Percentiles rank a stretch among this genome's conserved stretches.
These are phyloP conservation scores for Erodium chrysanthum DNA, from an alignment of 441 rosid species.

Conservation along the genomic window DNA sequence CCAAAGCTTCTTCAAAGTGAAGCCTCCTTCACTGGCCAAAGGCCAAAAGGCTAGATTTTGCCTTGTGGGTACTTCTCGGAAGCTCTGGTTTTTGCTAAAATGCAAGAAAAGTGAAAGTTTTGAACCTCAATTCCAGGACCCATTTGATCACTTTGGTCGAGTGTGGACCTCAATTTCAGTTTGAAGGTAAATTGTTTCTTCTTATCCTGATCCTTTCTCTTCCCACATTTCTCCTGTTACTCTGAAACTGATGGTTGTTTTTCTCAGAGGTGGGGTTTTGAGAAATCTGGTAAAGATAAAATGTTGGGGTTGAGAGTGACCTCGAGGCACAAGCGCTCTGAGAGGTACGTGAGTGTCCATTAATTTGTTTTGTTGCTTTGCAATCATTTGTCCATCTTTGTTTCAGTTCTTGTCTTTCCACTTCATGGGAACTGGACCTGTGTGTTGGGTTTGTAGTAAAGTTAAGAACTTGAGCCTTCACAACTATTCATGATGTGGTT, in stretches of 20 bases:
- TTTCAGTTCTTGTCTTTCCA: neutral
- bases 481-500: neutral
- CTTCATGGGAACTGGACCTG: neutral
- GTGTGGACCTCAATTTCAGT: too few species aligned
- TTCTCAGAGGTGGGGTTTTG: neutral
- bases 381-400: neutral
- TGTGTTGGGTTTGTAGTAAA: neutral
- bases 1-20: neutral
- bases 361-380: neutral
- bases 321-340: neutral
- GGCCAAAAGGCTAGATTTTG: neutral
- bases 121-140: neutral
- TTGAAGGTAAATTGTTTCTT: neutral
- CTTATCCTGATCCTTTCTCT: neutral
- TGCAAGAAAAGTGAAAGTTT: neutral
- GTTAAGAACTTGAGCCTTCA: neutral
- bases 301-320: slow-evolving; percentile 2
- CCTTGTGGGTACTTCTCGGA: neutral
- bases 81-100: neutral
- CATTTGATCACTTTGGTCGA: slow-evolving; percentile 1
- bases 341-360: neutral
- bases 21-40: neutral
- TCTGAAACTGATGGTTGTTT: neutral
- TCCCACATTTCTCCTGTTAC: neutral
- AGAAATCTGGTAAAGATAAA: neutral